Conservation (phyloP, 331 rosid genomes). For the Arachis monticola region DNA sequence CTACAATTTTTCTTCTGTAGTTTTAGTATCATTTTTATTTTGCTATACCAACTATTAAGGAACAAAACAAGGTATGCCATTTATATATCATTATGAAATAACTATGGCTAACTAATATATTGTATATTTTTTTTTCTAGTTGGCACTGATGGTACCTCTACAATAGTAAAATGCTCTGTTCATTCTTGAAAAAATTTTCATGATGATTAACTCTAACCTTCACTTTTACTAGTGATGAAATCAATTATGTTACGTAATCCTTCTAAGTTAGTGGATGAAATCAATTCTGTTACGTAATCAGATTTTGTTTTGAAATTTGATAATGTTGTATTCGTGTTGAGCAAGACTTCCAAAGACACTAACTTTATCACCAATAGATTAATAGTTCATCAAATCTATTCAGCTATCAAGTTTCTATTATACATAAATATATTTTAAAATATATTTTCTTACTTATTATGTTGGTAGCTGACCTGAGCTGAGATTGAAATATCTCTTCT, state of each 20-base stretch:
- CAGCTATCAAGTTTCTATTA: no score
- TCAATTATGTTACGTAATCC: slow-evolving; percentile 50
- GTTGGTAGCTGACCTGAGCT: no score
- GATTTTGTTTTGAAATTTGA: slow-evolving; percentile 52
- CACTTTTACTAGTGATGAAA: slow-evolving; percentile 44
- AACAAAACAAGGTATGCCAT: neutral
- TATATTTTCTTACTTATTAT: no score
- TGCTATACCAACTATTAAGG: no score
- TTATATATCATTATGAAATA: neutral
- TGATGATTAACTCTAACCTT: slow-evolving; percentile 55
- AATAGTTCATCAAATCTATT: no score
- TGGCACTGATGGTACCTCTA: neutral
- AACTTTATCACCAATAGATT: no score
- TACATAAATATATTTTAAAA: no score
- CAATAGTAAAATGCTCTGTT: slow-evolving; percentile 56
- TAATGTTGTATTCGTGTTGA: slow-evolving; percentile 29
- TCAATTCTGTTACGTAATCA: slow-evolving; percentile 49
- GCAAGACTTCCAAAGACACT: slow-evolving; percentile 36
- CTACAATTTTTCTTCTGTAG: no score
- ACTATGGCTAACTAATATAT: neutral
- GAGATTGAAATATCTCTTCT: no score
- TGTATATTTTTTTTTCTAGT: neutral
- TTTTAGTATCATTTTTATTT: no score
- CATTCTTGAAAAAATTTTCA: slow-evolving; percentile 51
- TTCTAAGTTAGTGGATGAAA: slow-evolving; percentile 43